Conservation (phyloP, 805 yeast genomes). For the Wickerhamomyces subpelliculosus region DNA sequence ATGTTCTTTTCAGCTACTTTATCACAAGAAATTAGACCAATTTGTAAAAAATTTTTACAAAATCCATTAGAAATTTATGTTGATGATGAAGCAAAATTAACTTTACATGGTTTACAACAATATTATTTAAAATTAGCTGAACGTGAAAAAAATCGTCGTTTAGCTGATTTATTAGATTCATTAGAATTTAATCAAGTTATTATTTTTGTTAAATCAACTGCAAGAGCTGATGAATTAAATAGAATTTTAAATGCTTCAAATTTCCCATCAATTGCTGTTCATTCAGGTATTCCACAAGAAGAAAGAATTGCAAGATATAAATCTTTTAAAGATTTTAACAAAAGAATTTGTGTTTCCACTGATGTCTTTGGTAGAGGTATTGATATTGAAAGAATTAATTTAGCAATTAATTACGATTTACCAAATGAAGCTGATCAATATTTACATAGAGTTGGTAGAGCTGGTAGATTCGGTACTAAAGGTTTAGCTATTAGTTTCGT, state of each 20-base stretch:
- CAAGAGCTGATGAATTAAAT: conserved; percentile 89
- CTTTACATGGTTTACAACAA: conserved; percentile 97
- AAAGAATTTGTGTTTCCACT: conserved; percentile 97
- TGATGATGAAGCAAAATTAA: conserved; percentile 95
- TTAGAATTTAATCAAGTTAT: conserved; percentile 97
- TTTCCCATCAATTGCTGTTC: conserved; percentile 97
- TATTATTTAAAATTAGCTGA: conserved; percentile 86
- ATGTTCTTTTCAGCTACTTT: conserved; percentile 99
- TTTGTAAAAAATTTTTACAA: conserved; percentile 97
- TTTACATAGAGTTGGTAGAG: conserved; percentile 99
- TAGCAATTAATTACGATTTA: conserved; percentile 96
- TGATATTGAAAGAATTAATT: conserved; percentile 96
- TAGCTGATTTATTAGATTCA: conserved; percentile 86
- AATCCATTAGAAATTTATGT: conserved; percentile 95
- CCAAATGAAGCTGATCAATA: conserved; percentile 97
- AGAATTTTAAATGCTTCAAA: conserved; percentile 82
- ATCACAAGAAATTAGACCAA: conserved; percentile 89
- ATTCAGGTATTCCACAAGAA: conserved; percentile 92
- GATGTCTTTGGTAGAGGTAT: conserved; percentile 99
- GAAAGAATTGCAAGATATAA: conserved; percentile 97
- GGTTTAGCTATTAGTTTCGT: conserved; percentile 94
- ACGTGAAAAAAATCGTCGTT: conserved; percentile 86
- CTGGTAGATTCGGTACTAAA: conserved; percentile 99
- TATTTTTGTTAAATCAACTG: conserved; percentile 86
- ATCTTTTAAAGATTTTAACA: conserved; percentile 94